A percentile compares a stretch with the other conserved stretches of the same genome.
phyloP scores from a whole-genome alignment of 495 filamentous ascomycete genomes.

The Thozetella sp. region DNA sequence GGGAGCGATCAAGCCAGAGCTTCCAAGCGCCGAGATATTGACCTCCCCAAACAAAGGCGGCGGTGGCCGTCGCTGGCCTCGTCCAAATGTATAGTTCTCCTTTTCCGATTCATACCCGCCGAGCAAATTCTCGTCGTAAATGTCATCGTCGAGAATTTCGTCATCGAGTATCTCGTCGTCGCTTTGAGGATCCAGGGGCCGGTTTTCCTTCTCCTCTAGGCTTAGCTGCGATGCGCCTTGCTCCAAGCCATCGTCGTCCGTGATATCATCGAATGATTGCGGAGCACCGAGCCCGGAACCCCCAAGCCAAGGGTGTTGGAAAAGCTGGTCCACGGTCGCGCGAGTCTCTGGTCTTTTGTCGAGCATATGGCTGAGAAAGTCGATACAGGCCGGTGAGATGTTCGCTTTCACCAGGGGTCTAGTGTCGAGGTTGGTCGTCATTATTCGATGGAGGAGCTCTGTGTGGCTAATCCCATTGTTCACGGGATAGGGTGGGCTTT shows the following conservation, averaged over 20 bases:
- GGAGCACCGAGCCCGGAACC: conserved; percentile 39
- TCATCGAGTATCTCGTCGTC: conserved; percentile 39
- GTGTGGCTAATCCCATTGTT: conserved; percentile 50
- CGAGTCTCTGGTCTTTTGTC: conserved; percentile 69
- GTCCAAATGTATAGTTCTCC: conserved; percentile 39
- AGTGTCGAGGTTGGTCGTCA: conserved; percentile 68
- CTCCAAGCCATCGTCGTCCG: conserved; percentile 44
- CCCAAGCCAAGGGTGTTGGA: conserved; percentile 68
- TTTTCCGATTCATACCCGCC: conserved; percentile 37
- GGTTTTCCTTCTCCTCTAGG: conserved; percentile 44
- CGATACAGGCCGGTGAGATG: conserved; percentile 66
- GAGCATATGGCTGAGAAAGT: conserved; percentile 78
- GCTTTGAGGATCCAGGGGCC: conserved; percentile 17
- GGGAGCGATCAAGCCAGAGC: conserved; percentile 45
- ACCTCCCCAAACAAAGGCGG: conserved; percentile 92
- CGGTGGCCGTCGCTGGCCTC: conserved; percentile 42
- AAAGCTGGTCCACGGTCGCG: conserved; percentile 64
- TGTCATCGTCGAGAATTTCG: conserved; percentile 47
- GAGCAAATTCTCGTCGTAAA: conserved; percentile 25
- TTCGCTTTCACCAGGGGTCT: conserved; percentile 52
- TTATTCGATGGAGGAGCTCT: conserved; percentile 80
- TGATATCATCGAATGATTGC: conserved; percentile 44
- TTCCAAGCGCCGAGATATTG: conserved; percentile 67
- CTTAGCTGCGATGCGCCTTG: conserved; percentile 73
- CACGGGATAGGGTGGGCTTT: conserved; percentile 77